Base-by-base conservation (phyloP, 2,329 filamentous ascomycete genomes). In the Venturia pyrina region DNA sequence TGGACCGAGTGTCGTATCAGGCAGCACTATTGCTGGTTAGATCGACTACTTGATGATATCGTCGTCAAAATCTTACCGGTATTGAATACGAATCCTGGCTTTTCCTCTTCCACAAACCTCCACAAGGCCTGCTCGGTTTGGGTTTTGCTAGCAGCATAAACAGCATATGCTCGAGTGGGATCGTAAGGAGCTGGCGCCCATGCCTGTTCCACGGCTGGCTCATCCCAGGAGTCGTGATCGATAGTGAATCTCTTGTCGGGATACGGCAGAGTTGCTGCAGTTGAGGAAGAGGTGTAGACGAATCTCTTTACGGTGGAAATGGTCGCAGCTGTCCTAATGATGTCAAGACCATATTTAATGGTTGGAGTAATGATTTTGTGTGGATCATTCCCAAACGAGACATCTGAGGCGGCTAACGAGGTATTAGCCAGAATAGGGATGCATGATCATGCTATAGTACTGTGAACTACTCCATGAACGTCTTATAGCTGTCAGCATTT, bases 61-160 rank as follows among this genome's bases (percentile, higher is more conserved):
- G 11, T 15, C 5, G 10, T 17, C 11, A 13, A 8, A 19, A 8
- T 5, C 6, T 24, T 43, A 56, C 41, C 66, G 6, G 77, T 71
- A 64, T 82, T 81, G 21, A 80, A 74, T 5, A 75, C 74, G 67
- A 83, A 83, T 0, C 65, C 41, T 0, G 79, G 78, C 17, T 78
- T 77, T 11, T 78, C 74, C 56, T 80, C 75, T 53, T 76, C 69
- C 28, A 80, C 70, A 69, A 78, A 83, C 50, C 77, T 76, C 79
- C 80, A 82, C 15, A 80, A 70, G 7, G 76, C 76, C 37, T 77
- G 76, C 70, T 84, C 82, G 0, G 74, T 76, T 67, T 79, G 75
- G 0, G 75, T 77, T 68, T 84, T 84, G 62, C 76, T 76, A 0
- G 80, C 81, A 0, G 74, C 72, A 66, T 83, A 83, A 1, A 79